phyloP scores from a whole-genome alignment of 129 eudicot genomes.

The Sambucus nigra region DNA sequence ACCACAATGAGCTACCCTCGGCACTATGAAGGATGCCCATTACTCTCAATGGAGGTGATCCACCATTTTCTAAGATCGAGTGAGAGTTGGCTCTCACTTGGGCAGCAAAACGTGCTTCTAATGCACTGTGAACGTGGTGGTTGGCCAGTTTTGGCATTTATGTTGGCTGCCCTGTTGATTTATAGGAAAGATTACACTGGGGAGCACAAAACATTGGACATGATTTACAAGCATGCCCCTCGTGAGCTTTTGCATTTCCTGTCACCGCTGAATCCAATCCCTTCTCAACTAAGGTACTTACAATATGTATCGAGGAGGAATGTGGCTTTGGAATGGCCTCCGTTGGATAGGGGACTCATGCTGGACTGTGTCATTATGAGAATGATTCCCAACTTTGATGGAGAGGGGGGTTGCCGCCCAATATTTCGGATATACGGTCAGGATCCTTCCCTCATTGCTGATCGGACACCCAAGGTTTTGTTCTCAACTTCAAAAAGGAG shows the following conservation, averaged over 20 bases:
- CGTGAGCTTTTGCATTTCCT: constrained; percentile 57
- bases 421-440: constrained; percentile 72
- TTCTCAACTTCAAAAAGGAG: constrained; percentile 59
- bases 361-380: constrained; percentile 71
- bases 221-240: constrained; percentile 81
- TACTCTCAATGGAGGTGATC: constrained; percentile 71
- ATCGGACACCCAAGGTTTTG: constrained; percentile 54
- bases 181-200: constrained; percentile 54
- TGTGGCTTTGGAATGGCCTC: constrained; percentile 72
- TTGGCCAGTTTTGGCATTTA: constrained; percentile 83
- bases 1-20: constrained; percentile 82
- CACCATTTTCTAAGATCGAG: constrained; percentile 73
- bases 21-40: constrained; percentile 67
- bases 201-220: constrained; percentile 64
- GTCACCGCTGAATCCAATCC: constrained; percentile 62
- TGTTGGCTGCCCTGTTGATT: constrained; percentile 74
- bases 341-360: constrained; percentile 53
- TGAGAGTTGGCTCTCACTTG: constrained; percentile 82
- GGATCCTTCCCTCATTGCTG: constrained; percentile 50
- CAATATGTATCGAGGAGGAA: constrained; percentile 74
- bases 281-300: constrained; percentile 74
- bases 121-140: constrained; percentile 88
- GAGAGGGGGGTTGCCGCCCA: constrained; percentile 73
- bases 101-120: constrained; percentile 66
- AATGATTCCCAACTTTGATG: constrained; percentile 61